phyloP scores from a whole-genome alignment of 495 filamentous ascomycete genomes.

The Aspergillus olivimuriae region DNA sequence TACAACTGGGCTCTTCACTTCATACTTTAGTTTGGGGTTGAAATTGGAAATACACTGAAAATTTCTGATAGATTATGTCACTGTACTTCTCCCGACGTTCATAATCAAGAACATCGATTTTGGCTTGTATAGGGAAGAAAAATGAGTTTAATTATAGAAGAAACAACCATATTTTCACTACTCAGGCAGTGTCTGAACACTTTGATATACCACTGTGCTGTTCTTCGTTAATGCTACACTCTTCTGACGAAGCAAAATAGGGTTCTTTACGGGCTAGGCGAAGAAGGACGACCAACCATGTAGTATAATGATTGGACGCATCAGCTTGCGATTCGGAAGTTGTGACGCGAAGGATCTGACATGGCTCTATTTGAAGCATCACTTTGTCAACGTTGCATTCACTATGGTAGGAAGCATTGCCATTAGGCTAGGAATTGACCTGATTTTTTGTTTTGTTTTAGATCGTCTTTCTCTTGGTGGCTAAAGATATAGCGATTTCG shows the following conservation, averaged over 20 bases:
- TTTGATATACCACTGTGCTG: not conserved
- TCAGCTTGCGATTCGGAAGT: constrained; percentile 10
- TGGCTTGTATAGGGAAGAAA: not conserved
- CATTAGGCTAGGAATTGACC: not conserved
- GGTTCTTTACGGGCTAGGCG: constrained; percentile 6
- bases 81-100: too few species aligned
- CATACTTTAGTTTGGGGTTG: too few species aligned
- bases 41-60: too few species aligned
- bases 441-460: not conserved
- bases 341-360: constrained; percentile 5
- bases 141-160: not conserved
- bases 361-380: not conserved
- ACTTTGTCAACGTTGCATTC: not conserved
- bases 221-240: not conserved
- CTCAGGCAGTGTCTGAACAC: not conserved
- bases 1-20: too few species aligned
- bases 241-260: constrained; percentile 13
- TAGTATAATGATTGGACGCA: constrained; percentile 16
- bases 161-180: not conserved
- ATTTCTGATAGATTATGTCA: too few species aligned
- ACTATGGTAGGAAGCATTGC: not conserved
- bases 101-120: not conserved
- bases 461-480: not conserved
- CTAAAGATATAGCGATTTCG: not conserved
- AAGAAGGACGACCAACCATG: constrained; percentile 8